Conservation (phyloP, 495 filamentous ascomycete genomes). For the Aspergillus funiculosus region DNA sequence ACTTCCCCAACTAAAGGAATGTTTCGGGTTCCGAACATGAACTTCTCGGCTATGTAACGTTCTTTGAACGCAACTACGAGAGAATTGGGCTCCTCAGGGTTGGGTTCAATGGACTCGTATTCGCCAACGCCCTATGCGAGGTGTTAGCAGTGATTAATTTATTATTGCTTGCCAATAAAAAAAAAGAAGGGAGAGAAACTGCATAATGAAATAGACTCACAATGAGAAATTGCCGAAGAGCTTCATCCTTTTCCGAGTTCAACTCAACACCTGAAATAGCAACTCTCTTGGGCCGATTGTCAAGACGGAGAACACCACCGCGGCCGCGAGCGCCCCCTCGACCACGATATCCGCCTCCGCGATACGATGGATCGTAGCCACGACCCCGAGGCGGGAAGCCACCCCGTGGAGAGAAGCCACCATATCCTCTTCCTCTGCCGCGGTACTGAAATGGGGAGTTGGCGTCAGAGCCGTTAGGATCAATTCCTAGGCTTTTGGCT, state of each 20-base stretch:
- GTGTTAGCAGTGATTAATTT: conserved; percentile 22
- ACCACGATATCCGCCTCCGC: conserved; percentile 49
- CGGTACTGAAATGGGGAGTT: conserved; percentile 22
- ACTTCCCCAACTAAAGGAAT: conserved; percentile 73
- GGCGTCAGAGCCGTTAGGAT: conserved; percentile 41
- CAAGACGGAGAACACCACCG: conserved; percentile 68
- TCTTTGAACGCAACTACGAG: conserved; percentile 79
- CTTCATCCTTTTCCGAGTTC: conserved; percentile 70
- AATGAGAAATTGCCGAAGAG: conserved; percentile 76
- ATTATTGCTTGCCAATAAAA: conserved; percentile 2
- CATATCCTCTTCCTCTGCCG: conserved; percentile 38
- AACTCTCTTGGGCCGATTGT: conserved; percentile 79
- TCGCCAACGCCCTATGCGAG: conserved; percentile 67
- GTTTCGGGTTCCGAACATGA: conserved; percentile 60
- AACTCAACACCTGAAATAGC: conserved; percentile 65
- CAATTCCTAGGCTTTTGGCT: conserved; percentile 72
- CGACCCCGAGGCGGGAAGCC: conserved; percentile 39
- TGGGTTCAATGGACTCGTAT: conserved; percentile 67
- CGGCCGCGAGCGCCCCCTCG: conserved; percentile 51
- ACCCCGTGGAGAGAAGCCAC: conserved; percentile 24
- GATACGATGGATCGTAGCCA: conserved; percentile 40
- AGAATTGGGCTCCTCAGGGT: conserved; percentile 50
- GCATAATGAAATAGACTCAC: conserved; percentile 47
- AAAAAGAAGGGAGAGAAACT: background rate
- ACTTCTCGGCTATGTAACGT: conserved; percentile 81